Percentiles rank a stretch among this genome's conserved stretches.
Evolutionary conservation across 306 rosid genomes (phyloP).

Genomic region (Begonia fuchsioides): DNA sequence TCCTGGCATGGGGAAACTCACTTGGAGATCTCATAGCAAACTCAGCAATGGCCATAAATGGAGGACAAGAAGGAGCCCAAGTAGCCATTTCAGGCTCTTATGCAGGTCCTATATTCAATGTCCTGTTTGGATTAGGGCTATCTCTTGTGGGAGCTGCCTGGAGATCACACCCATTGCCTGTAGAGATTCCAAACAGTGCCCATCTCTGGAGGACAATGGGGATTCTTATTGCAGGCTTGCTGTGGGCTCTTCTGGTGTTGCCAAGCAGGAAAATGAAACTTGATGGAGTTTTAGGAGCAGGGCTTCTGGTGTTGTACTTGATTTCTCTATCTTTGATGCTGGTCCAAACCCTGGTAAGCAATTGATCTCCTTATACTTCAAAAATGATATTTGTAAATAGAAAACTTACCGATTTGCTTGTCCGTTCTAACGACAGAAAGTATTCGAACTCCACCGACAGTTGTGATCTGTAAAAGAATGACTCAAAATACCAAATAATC

Average conservation of each 20-base stretch:
- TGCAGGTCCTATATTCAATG: slow-evolving; percentile 72
- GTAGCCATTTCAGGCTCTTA: slow-evolving; percentile 70
- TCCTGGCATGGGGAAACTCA: slow-evolving; percentile 95
- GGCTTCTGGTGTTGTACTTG: slow-evolving; percentile 39
- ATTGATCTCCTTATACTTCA: neutral
- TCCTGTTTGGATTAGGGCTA: slow-evolving; percentile 56
- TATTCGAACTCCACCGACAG: too few species aligned
- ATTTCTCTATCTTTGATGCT: slow-evolving; percentile 49
- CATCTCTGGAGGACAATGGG: slow-evolving; percentile 32
- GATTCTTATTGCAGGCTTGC: slow-evolving; percentile 42
- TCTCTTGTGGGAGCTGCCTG: slow-evolving; percentile 40
- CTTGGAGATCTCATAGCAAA: slow-evolving; percentile 65
- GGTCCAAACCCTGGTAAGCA: slow-evolving; percentile 21
- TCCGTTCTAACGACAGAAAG: too few species aligned
- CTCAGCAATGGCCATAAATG: slow-evolving; percentile 50
- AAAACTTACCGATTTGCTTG: too few species aligned
- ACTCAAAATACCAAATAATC: too few species aligned
- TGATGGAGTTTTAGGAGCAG: slow-evolving; percentile 45
- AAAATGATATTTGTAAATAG: too few species aligned
- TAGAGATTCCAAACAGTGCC: slow-evolving; percentile 29
- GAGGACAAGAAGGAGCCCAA: slow-evolving; percentile 63
- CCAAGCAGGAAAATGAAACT: slow-evolving; percentile 46
- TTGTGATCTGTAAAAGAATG: too few species aligned
- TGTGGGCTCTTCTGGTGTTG: slow-evolving; percentile 66
- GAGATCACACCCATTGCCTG: slow-evolving; percentile 29